Percentiles rank a stretch among this genome's conserved stretches.
These are phyloP conservation scores for Phytophthora europaea DNA, from an alignment of 352 stramenopile species.

Conservation along the genomic window DNA sequence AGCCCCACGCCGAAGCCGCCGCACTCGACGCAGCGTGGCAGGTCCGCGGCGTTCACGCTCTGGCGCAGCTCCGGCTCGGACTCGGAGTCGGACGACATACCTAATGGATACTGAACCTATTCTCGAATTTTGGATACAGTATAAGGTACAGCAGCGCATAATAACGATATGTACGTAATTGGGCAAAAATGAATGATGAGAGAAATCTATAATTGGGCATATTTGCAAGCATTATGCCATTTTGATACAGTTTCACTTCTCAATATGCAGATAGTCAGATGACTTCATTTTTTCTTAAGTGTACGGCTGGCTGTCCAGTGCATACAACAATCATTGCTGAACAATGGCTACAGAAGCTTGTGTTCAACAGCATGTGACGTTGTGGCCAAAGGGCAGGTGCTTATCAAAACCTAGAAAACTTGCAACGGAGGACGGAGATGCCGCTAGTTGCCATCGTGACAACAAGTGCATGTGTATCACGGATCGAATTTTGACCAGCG, in stretches of 20 bases:
- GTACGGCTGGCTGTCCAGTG: too few species aligned
- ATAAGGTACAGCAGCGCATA: too few species aligned
- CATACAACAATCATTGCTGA: not conserved
- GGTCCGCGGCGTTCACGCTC: conserved; percentile 26
- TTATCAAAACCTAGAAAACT: not conserved
- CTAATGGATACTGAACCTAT: not conserved
- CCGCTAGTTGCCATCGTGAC: not conserved
- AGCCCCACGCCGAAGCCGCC: conserved; percentile 76
- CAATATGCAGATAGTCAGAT: too few species aligned
- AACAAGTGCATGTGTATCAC: conserved; percentile 2
- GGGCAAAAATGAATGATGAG: too few species aligned
- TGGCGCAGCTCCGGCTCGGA: conserved; percentile 5
- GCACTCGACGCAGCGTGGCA: conserved; percentile 75
- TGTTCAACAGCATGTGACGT: not conserved
- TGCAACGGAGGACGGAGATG: not conserved
- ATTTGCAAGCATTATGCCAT: too few species aligned
- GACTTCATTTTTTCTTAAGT: too few species aligned
- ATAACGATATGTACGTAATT: not conserved
- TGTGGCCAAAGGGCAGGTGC: not conserved
- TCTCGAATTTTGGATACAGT: not conserved
- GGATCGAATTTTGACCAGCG: not conserved
- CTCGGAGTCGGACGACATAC: conserved; percentile 21
- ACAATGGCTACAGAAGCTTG: not conserved
- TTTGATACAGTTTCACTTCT: too few species aligned
- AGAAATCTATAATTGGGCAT: too few species aligned